Conservation (phyloP, 352 stramenopile genomes). For the Phytophthora multivora region DNA sequence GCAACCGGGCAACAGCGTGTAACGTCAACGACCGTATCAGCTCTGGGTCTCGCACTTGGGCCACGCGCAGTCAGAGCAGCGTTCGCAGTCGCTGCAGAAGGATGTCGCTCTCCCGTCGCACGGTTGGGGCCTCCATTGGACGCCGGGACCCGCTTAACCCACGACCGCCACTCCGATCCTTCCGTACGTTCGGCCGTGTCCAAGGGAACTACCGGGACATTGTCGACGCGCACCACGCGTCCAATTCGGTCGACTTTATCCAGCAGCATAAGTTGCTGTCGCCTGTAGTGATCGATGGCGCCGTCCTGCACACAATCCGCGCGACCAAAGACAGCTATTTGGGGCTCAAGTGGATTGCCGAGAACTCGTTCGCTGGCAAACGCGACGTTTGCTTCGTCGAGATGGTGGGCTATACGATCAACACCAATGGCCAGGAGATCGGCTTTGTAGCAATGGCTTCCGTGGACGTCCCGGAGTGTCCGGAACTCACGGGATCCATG, state of each 20-base stretch:
- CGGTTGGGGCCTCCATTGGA: slow-evolving; percentile 7
- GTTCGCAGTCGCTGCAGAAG: slow-evolving; percentile 8
- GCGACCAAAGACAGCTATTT: slow-evolving; percentile 46
- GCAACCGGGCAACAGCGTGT: slow-evolving; percentile 9
- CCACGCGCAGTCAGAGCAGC: slow-evolving; percentile 14
- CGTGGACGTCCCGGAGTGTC: slow-evolving; percentile 51
- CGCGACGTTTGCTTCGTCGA: slow-evolving; percentile 57
- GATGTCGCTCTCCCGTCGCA: slow-evolving; percentile 12
- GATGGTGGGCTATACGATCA: slow-evolving; percentile 53
- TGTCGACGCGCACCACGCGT: slow-evolving; percentile 40
- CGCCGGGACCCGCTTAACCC: slow-evolving; percentile 16
- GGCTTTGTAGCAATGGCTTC: slow-evolving; percentile 48
- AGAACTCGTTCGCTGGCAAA: slow-evolving; percentile 34
- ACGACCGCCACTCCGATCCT: slow-evolving; percentile 37
- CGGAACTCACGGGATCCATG: slow-evolving; percentile 32
- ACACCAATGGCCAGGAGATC: slow-evolving; percentile 41
- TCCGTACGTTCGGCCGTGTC: slow-evolving; percentile 49
- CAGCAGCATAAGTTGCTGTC: slow-evolving; percentile 55
- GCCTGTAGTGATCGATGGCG: slow-evolving; percentile 44
- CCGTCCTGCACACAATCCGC: slow-evolving; percentile 42
- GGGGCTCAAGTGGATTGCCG: slow-evolving; percentile 54
- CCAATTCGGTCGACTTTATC: slow-evolving; percentile 43
- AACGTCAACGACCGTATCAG: slow-evolving; percentile 25
- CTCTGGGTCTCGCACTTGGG: slow-evolving; percentile 5
- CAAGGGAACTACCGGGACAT: slow-evolving; percentile 62